Evolutionary conservation across 208 protist species (phyloP), one percentile per base, ranked within the genome.

Genomic region (Leishmania major): DNA sequence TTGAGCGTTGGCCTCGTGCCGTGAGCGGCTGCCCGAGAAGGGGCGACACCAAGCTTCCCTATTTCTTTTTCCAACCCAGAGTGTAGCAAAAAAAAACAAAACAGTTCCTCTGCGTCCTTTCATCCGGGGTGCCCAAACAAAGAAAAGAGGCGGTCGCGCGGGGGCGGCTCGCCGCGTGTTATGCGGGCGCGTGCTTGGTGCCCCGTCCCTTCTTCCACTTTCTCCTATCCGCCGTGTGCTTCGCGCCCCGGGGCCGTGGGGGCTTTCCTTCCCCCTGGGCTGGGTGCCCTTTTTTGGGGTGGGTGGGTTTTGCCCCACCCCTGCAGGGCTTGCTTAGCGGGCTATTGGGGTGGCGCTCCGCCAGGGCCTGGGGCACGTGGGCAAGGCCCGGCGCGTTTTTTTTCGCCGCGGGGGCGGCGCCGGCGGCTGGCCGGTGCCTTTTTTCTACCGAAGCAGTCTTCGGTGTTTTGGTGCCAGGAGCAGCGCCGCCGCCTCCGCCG

Each of bases 391-490:
- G 45, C 45, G 45, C 43, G 4, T 45, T 45, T 45, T 28, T 57
- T 37, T 22, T 37, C 6, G 35, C 31, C 35, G 64, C 31, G 13
- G 28, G 35, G 8, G 64, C 0, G 19, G 62, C 11, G 64, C 35
- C 35, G 25, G 31, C 31, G 22, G 72, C 45, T 4, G 72, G 40
- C 31, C 22, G 17, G 2, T 0, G 3, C n/a, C 7, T 62, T 13
- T 1, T 19, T 45, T 49, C 69, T 60, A 84, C 62, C 57, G 81
- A 7, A 84, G 81, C 15, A 80, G 76, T 43, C 81, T 17, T 22
- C 60, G 81, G 53, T 53, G 59, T 0, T 11, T 0, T n/a, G 67
- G 43, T 0, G 75, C 28, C 37, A 84, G 81, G 19, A 84, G 81
- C 31, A 80, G 45, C 76, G 64, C 72, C 43, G 81, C 81, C 51